A percentile compares a stretch with the other conserved stretches of the same genome.
phyloP scores from a whole-genome alignment of 164 flowering plant genomes.

The Sextonia rubra region DNA sequence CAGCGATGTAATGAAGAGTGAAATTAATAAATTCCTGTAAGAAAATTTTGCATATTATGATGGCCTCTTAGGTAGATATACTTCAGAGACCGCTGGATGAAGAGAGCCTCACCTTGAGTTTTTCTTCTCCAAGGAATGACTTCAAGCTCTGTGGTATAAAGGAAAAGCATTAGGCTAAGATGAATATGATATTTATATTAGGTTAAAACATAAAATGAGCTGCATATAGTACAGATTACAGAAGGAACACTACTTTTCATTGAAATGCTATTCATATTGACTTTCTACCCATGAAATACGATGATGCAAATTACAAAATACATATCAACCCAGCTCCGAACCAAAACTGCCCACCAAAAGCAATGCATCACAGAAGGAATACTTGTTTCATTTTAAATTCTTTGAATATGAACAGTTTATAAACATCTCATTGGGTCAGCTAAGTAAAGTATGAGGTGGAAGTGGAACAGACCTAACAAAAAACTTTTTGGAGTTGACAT shows the following conservation, averaged over 20 bases:
- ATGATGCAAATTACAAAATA: too few species aligned
- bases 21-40: constrained; percentile 89
- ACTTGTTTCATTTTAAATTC: not conserved
- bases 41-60: constrained; percentile 7
- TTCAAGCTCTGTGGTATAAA: constrained; percentile 70
- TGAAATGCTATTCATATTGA: too few species aligned
- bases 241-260: too few species aligned
- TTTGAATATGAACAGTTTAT: not conserved
- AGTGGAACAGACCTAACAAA: not conserved
- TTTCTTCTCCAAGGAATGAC: constrained; percentile 76
- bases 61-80: not conserved
- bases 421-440: not conserved
- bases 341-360: not conserved
- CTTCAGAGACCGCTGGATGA: not conserved
- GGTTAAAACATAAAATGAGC: not conserved
- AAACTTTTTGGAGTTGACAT: not conserved
- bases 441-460: not conserved
- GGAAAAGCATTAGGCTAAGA: not conserved
- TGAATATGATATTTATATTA: not conserved
- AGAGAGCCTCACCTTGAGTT: constrained; percentile 65
- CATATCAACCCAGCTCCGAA: not conserved
- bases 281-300: too few species aligned
- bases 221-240: not conserved
- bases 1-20: constrained; percentile 94
- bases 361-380: not conserved